Conservation (phyloP, 73 alveolate species). For the Tetrahymena thermophila region DNA sequence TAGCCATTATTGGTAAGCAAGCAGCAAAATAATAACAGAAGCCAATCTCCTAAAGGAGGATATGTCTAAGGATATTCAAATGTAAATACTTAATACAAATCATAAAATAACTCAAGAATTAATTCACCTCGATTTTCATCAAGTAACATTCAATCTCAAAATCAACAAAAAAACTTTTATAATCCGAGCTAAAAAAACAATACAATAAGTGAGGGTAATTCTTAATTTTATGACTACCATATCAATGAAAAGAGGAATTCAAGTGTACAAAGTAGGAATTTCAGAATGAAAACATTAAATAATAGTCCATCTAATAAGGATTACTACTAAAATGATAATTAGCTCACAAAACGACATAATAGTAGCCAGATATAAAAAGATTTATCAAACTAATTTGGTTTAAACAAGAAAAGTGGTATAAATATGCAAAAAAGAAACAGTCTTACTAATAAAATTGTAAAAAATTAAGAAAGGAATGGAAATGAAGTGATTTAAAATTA, state of each 20-base stretch:
- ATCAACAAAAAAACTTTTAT: neutral
- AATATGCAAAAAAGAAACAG: neutral
- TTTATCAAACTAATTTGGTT: neutral
- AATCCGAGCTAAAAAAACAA: neutral
- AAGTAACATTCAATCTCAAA: neutral
- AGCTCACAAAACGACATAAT: neutral
- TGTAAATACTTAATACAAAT: neutral
- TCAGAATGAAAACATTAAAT: neutral
- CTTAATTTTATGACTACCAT: neutral
- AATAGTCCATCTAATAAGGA: neutral
- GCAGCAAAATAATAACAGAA: neutral
- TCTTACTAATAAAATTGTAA: neutral
- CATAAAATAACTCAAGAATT: neutral
- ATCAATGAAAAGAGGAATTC: neutral
- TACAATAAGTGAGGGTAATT: neutral
- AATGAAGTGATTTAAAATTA: neutral
- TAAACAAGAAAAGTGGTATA: neutral
- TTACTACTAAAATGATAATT: neutral
- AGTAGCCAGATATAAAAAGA: neutral
- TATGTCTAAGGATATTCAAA: neutral
- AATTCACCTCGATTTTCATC: neutral
- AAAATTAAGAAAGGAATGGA: neutral
- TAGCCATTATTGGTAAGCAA: neutral
- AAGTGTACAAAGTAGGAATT: neutral
- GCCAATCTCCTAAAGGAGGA: neutral